Evolutionary conservation across 2,329 filamentous ascomycete species (phyloP).

Genomic region (Neocucurbitaria cava): DNA sequence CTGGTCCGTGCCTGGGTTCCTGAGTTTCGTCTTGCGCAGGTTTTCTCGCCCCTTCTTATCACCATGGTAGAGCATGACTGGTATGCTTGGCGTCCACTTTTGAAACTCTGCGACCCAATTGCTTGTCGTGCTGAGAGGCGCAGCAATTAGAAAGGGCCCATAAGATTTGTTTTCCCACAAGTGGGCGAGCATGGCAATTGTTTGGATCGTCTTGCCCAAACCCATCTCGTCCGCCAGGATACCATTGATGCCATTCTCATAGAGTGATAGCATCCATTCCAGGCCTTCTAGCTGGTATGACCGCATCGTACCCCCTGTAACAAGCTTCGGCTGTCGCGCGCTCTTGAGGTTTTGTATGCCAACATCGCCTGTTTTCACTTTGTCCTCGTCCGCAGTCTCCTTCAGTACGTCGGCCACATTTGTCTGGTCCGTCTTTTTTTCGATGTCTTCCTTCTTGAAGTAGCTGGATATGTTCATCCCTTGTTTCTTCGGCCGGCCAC

Average conservation of each 20-base stretch:
- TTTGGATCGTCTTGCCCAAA: conserved; percentile 89
- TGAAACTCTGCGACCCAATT: conserved; percentile 97
- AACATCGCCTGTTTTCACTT: conserved; percentile 65
- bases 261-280: conserved; percentile 85
- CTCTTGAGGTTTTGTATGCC: conserved; percentile 75
- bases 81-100: conserved; percentile 87
- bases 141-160: conserved; percentile 89
- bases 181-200: conserved; percentile 85
- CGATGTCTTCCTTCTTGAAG: conserved; percentile 65
- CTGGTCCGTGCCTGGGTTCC: conserved; percentile 69
- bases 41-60: conserved; percentile 76
- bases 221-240: conserved; percentile 97
- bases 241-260: conserved; percentile 89
- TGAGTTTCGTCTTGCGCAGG: conserved; percentile 76
- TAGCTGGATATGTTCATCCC: conserved; percentile 63
- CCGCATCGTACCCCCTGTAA: conserved; percentile 88
- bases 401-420: conserved; percentile 65
- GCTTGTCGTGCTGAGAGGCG: conserved; percentile 86
- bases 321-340: conserved; percentile 82
- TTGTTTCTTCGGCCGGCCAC: conserved; percentile 50
- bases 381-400: conserved; percentile 64
- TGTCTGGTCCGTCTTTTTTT: conserved; percentile 60
- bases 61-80: conserved; percentile 90
- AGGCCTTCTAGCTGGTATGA: conserved; percentile 93
- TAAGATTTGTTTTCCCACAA: conserved; percentile 86